phyloP scores from a whole-genome alignment of 139 green algal genomes.

The Pleodorina starrii region DNA sequence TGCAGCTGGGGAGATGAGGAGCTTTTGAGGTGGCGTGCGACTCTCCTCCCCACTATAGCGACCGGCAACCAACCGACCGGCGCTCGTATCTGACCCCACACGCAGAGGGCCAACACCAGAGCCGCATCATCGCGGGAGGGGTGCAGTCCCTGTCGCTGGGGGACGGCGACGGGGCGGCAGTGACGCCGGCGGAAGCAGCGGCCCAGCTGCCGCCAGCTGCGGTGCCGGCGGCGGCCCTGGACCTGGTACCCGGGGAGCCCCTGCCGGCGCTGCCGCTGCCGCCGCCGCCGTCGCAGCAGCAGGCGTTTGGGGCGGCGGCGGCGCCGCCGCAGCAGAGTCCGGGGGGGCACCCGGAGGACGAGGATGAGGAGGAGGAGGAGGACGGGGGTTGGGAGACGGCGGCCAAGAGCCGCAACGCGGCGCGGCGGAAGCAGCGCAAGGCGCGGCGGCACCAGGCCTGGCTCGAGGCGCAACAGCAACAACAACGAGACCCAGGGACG shows the following conservation, averaged over 20 bases:
- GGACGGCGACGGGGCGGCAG: not conserved
- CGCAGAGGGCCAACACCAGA: too few species aligned
- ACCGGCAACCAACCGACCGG: too few species aligned
- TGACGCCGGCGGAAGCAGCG: not conserved
- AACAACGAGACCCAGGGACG: too few species aligned
- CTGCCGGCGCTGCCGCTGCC: not conserved
- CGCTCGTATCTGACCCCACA: too few species aligned
- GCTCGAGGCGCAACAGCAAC: constrained; percentile 16
- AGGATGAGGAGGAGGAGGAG: constrained; percentile 53
- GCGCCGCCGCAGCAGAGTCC: not conserved
- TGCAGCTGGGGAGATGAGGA: too few species aligned
- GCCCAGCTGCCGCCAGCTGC: constrained; percentile 7
- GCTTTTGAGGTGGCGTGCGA: too few species aligned
- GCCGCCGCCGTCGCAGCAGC: not conserved
- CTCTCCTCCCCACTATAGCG: too few species aligned
- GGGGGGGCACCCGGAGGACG: not conserved
- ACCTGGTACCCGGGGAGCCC: constrained; percentile 3
- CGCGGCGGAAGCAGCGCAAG: constrained; percentile 45
- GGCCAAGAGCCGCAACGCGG: constrained; percentile 53
- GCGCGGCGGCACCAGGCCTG: constrained; percentile 42
- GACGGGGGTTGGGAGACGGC: constrained; percentile 53
- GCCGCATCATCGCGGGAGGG: constrained; percentile 35
- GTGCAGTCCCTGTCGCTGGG: constrained; percentile 27
- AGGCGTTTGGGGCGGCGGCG: not conserved
- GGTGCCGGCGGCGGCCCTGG: too few species aligned